Base-by-base conservation (phyloP, 1,284 basidiomycete genomes). In the Trametes sp. region DNA sequence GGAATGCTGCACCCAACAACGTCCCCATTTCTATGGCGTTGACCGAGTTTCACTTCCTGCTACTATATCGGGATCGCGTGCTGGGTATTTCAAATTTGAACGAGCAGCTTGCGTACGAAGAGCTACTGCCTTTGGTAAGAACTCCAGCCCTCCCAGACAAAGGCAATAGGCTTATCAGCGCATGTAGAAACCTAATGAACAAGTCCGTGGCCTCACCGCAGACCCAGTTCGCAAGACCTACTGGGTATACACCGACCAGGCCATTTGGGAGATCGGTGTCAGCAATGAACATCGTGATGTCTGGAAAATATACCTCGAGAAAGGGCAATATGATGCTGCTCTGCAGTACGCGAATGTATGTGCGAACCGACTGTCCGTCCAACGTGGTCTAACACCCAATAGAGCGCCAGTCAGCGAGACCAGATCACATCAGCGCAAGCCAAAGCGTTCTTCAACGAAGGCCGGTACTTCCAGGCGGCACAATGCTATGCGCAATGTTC, bases 191-290 rank as follows among this genome's bases (percentile, higher is more conserved):
- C 79, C 85, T 4, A 86, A 84, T 33, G 94, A 96, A 73, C 78
- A 79, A 55, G 88, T 94, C 8, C 81, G 86, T 26, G 93, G 90
- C 0, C 79, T 98, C 24, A 85, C 89, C 5, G 84, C 90, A 8
- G 98, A 99, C 76, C 89, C 93, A 9, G 87, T 94, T 5, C 88
- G 93, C 9, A 88, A 87, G 73, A 98, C 97, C 4, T 97, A 93
- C 71, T 99, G 98, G 98, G 85, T 98, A 2, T 98, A 93, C 75
- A 96, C 97, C 0, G 89, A 95, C 69, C 86, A 90, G 62, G 93
- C 94, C 0, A 86, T 99, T 48, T 96, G 95, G 71, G 98, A 99
- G 73, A 80, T 99, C 21, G 87, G 92, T 16, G 84, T 95, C 19
- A 84, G 84, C 11, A 94, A 97, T 68, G 98, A 99, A 79, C 93